Conservation (phyloP, 208 protist species). For the Leishmania braziliensis region DNA sequence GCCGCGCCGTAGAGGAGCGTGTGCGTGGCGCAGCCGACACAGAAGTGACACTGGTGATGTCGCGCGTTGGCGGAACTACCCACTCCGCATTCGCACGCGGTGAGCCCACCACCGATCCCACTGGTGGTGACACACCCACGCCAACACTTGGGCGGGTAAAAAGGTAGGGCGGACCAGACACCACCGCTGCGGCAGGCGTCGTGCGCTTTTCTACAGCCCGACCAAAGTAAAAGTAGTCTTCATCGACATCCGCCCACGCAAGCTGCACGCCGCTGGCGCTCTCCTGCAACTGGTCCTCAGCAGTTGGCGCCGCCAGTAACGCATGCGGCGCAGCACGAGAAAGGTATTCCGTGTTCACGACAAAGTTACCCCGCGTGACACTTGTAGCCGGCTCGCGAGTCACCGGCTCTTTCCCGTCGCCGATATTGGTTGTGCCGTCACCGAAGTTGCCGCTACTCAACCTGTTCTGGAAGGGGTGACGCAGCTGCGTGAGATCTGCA, state of each 20-base stretch:
- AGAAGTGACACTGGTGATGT: background rate
- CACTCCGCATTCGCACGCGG: conserved; percentile 40
- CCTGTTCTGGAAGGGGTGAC: conserved; percentile 5
- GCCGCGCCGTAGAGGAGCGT: conserved; percentile 1
- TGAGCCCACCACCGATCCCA: conserved; percentile 45
- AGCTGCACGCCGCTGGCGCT: background rate
- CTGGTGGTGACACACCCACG: conserved; percentile 40
- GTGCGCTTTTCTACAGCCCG: conserved; percentile 14
- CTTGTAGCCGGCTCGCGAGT: conserved; percentile 40
- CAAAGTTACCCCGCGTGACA: conserved; percentile 58
- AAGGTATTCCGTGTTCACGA: conserved; percentile 59
- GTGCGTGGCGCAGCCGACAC: background rate
- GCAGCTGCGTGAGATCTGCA: conserved; percentile 32
- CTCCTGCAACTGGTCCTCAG: background rate
- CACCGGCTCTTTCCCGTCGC: background rate
- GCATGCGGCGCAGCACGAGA: conserved; percentile 14
- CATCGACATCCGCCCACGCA: conserved; percentile 55
- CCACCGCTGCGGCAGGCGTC: background rate
- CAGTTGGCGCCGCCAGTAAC: background rate
- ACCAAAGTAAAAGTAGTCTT: conserved; percentile 91
- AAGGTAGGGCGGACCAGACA: conserved; percentile 18
- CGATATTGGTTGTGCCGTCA: background rate
- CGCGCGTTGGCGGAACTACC: background rate
- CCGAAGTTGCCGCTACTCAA: background rate
- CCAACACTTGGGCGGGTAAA: background rate